These are phyloP conservation scores for Colletotrichum shisoi DNA, from an alignment of 2,329 filamentous ascomycete species.

Conservation along the genomic window DNA sequence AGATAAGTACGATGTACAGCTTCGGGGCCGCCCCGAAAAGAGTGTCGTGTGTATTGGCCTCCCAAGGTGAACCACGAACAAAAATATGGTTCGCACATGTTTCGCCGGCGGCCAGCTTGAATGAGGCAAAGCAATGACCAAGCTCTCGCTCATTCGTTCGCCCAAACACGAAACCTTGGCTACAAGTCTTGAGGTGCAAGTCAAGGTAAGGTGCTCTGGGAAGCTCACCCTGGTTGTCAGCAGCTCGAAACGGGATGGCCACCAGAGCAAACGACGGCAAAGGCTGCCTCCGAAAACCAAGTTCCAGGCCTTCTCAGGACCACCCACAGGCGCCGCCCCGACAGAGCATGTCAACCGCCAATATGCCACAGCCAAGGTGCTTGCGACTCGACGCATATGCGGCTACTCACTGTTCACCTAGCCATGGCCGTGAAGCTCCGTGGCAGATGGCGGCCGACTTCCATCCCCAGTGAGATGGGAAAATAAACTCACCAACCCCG, in stretches of 20 bases:
- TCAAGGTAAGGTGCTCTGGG: background rate
- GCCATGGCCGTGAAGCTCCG: background rate
- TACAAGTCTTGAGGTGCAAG: slow-evolving; percentile 9
- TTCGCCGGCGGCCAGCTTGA: background rate
- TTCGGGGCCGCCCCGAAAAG: background rate
- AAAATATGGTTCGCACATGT: too few relatives aligned
- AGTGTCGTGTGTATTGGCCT: background rate
- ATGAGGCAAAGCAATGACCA: background rate
- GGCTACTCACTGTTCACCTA: background rate
- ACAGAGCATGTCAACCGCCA: background rate
- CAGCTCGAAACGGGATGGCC: slow-evolving; percentile 9
- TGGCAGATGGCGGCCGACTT: background rate
- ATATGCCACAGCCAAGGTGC: background rate
- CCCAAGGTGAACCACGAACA: background rate
- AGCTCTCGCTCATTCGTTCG: slow-evolving; percentile 23
- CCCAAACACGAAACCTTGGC: slow-evolving; percentile 6
- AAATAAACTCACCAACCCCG: too few relatives aligned
- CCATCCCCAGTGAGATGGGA: too few relatives aligned
- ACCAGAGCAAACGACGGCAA: background rate
- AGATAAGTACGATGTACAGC: slow-evolving; percentile 5
- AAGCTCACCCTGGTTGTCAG: background rate
- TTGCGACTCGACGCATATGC: background rate
- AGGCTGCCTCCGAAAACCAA: slow-evolving; percentile 3
- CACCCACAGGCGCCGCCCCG: background rate
- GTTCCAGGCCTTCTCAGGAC: background rate